These are phyloP conservation scores for Chlorella sp. DNA, from an alignment of 139 green algal genomes.

Conservation along the genomic window DNA sequence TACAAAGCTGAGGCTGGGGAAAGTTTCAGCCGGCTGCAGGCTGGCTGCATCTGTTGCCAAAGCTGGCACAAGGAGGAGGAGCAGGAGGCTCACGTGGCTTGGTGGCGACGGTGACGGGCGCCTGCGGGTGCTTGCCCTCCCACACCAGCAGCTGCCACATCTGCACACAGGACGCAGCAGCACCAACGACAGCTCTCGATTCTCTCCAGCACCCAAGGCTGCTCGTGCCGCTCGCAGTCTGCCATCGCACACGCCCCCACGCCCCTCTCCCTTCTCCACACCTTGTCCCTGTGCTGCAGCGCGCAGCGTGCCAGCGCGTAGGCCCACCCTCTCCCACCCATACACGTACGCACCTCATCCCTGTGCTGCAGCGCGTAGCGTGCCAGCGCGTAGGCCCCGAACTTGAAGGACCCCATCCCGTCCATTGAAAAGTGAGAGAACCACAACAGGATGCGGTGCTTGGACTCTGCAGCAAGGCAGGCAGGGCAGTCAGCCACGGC, in stretches of 20 bases:
- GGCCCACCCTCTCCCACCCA: neutral
- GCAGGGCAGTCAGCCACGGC: neutral
- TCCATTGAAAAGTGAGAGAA: constrained; percentile 52
- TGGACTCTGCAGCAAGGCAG: neutral
- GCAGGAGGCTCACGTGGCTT: constrained; percentile 40
- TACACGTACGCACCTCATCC: constrained; percentile 45
- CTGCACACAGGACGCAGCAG: too few relatives aligned
- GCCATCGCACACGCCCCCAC: too few relatives aligned
- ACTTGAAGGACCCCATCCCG: constrained; percentile 44
- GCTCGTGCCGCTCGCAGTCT: too few relatives aligned
- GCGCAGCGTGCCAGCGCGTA: neutral
- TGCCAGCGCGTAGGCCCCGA: constrained; percentile 51
- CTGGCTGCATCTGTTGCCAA: neutral
- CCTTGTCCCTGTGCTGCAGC: neutral
- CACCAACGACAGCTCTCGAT: too few relatives aligned
- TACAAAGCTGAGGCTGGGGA: neutral
- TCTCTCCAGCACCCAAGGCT: too few relatives aligned
- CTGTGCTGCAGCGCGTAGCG: constrained; percentile 50
- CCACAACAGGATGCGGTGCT: constrained; percentile 33
- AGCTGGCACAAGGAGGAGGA: too few relatives aligned
- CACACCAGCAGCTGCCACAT: constrained; percentile 60
- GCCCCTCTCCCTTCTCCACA: too few relatives aligned
- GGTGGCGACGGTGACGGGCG: constrained; percentile 63
- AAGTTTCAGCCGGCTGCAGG: neutral
- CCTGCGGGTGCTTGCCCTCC: constrained; percentile 62